Conservation (phyloP, 2,329 filamentous ascomycete species). For the Aspergillus versicolor region DNA sequence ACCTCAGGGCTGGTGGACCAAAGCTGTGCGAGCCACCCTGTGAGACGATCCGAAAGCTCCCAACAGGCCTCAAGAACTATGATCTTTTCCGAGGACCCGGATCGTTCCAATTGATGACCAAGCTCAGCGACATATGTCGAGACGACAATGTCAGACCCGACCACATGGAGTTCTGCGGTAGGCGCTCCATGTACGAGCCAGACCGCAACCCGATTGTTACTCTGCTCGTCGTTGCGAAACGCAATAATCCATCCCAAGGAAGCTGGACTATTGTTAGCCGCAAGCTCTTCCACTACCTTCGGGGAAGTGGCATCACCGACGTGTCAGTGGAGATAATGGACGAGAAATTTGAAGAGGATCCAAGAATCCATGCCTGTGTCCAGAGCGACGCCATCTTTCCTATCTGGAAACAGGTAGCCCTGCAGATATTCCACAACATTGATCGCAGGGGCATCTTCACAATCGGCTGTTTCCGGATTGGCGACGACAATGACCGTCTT, state of each 20-base stretch:
- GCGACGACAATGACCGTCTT: not conserved
- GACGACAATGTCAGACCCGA: not conserved
- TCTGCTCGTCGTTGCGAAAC: not conserved
- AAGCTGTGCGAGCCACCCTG: not conserved
- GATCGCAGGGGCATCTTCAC: not conserved
- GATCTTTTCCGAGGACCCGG: not conserved
- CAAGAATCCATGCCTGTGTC: not conserved
- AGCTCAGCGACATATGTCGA: not conserved
- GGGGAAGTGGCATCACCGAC: not conserved
- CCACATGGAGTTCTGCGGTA: not conserved
- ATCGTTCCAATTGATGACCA: not conserved
- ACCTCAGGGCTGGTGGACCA: not conserved
- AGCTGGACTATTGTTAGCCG: not conserved
- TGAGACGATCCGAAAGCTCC: not conserved
- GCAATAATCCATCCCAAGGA: not conserved
- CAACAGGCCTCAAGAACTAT: not conserved
- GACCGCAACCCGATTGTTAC: not conserved
- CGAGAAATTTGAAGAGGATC: not conserved
- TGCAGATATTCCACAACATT: not conserved
- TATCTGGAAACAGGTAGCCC: not conserved
- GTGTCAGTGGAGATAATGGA: conserved; percentile 1
- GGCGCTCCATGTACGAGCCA: not conserved
- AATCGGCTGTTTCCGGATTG: not conserved
- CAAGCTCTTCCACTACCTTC: not conserved
- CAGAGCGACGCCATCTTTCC: not conserved